Base-by-base conservation (phyloP, 169 alveolate species). In the Plasmodium berghei region DNA sequence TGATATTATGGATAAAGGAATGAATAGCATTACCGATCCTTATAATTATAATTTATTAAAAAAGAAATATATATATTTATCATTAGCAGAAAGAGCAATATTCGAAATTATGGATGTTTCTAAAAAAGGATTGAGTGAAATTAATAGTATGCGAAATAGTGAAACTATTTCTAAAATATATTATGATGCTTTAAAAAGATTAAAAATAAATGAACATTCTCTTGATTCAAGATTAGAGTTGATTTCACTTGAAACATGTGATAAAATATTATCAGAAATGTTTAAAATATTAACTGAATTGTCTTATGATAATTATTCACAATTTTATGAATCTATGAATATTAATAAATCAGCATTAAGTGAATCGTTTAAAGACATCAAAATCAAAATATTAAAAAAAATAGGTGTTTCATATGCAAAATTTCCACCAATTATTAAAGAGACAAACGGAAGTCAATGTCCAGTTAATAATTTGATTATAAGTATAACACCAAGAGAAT, bases 281-380 rank as follows among this genome's bases (percentile, higher is more conserved):
- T 80, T 80, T 80, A 80, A 80, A 28, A 80, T 80, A 64, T 66
- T 80, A 67, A 80, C 90, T 14, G 72, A 80, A 40, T 28, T 67
- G 72, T 66, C 83, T 1, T 80, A 18, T 70, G 66, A 80, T 80
- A 67, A 80, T 24, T 45, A 52, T 54, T 28, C 71, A 0, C 8
- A 52, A 16, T 80, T 80, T 80, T 80, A 80, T 46, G 64, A 66
- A 52, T 28, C 90, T 16, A 14, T 80, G 22, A 62, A 62, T 67
- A 54, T 80, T 22, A 54, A 80, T 24, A 80, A 80, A 56, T 28
- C 54, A 9, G 42, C 67, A 28, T 48, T 80, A 67, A 20, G 56
- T 20, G 63, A 66, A 80, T 80, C 90, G 4, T 56, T 80, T 54
- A 66, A 66, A 55, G 83, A 80, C 18, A 52, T 80, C 1, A 80